Evolutionary conservation across 768 basidiomycete species (phyloP), one percentile per base, ranked within the genome.

Genomic region (Cytidiella melzeri): DNA sequence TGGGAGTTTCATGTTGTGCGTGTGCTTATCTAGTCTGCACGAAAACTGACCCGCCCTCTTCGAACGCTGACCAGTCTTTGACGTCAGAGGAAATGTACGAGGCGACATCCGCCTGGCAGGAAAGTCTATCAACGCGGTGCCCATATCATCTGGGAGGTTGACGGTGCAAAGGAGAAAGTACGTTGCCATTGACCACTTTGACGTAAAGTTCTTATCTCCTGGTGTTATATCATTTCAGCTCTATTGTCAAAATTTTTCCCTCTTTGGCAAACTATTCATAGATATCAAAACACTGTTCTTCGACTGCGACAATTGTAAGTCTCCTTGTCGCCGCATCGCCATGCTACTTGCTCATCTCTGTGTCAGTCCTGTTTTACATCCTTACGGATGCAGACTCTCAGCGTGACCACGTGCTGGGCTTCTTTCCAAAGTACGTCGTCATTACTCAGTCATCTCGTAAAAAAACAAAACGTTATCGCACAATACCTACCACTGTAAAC

Each of bases 221-320:
- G n/a, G 44, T 26, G 45, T 24, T 40, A 41, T 45, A 39, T 28
- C 39, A 4, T 42, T 39, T 3, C 62, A 97, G 95, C 75, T 97
- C 4, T 98, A 94, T 61, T 98, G 94, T 65, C 95, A 98, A 65
- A 95, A 95, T 61, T 70, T 99, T 25, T 87, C 92, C 15, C 74
- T 98, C 5, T 98, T 97, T 61, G 95, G 94, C 25, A 98, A 98
- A 67, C 73, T 98, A n/a, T 98, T 99, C 65, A 97, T 98, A 60
- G 96, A 98, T 60, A 87, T 94, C 54, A 99, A 99, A 69, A 95
- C 94, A 10, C 69, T 94, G 13, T 94, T 90, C 67, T 95, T 92
- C 60, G 91, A 94, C 59, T 83, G 81, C 51, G 87, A 91, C 56
- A 88, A 87, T 58, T 90, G 91, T 89, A 55, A 53, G 86, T n/a